Evolutionary conservation across 306 rosid genomes (phyloP).

Genomic region (Casuarina cunninghamiana): DNA sequence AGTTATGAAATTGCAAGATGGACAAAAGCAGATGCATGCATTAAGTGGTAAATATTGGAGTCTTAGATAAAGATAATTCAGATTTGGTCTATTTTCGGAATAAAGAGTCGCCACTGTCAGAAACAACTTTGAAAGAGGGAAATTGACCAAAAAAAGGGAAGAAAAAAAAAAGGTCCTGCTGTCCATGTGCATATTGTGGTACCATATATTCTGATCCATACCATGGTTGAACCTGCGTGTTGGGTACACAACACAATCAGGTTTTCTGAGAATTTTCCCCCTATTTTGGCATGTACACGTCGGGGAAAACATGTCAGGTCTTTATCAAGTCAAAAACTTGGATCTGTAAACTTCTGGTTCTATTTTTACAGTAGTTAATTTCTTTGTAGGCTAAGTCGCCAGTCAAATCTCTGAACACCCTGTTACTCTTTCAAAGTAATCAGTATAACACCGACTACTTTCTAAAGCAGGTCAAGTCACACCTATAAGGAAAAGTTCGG

Average conservation of each 20-base stretch:
- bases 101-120: neutral
- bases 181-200: neutral
- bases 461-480: neutral
- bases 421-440: conserved; percentile 1
- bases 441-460: neutral
- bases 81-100: neutral
- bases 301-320: neutral
- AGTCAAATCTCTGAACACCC: neutral
- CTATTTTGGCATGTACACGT: neutral
- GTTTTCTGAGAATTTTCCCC: neutral
- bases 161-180: neutral
- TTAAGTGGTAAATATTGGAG: neutral
- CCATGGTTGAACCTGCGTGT: neutral
- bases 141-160: neutral
- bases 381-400: neutral
- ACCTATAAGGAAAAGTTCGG: neutral
- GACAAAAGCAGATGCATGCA: conserved; percentile 19
- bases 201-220: neutral
- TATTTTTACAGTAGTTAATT: neutral
- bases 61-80: neutral
- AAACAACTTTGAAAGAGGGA: neutral
- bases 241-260: neutral
- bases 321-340: neutral
- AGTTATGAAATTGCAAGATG: conserved; percentile 28
- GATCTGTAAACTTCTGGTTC: neutral